A percentile compares a stretch with the other conserved stretches of the same genome.
Evolutionary conservation across 2,329 filamentous ascomycete genomes (phyloP).

Genomic region (Penicillium sp.): DNA sequence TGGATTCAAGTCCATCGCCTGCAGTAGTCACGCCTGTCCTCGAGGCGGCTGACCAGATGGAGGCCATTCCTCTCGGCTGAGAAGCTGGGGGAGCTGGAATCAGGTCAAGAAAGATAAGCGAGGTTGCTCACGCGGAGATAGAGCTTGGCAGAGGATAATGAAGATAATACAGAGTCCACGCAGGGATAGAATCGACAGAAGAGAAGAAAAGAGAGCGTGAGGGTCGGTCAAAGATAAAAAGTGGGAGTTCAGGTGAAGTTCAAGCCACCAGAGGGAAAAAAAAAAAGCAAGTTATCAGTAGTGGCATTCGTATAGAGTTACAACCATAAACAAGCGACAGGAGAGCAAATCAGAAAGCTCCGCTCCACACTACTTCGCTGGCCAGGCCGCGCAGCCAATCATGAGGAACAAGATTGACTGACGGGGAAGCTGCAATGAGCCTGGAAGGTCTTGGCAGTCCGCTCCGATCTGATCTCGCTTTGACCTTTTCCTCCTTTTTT

Average conservation of each 20-base stretch:
- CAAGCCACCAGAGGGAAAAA: neutral
- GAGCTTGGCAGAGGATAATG: neutral
- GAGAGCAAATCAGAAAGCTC: slow-evolving; percentile 5
- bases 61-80: slow-evolving; percentile 21
- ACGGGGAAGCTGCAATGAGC: slow-evolving; percentile 17
- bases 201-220: neutral
- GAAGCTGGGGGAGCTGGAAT: neutral
- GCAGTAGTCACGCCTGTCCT: slow-evolving; percentile 17
- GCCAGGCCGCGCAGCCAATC: slow-evolving; percentile 17
- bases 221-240: neutral
- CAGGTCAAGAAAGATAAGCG: neutral
- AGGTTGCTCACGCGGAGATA: neutral
- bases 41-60: slow-evolving; percentile 20
- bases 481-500: neutral
- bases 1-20: slow-evolving; percentile 14
- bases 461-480: neutral
- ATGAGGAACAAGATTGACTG: neutral
- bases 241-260: neutral
- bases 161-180: neutral
- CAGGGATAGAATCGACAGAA: neutral
- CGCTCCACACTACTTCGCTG: slow-evolving; percentile 15
- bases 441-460: slow-evolving; percentile 19
- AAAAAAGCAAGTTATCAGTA: slow-evolving; percentile 9
- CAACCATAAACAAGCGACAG: slow-evolving; percentile 12
- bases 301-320: slow-evolving; percentile 7